phyloP scores from a whole-genome alignment of 352 stramenopile genomes.

The Blastocystis sp. region DNA sequence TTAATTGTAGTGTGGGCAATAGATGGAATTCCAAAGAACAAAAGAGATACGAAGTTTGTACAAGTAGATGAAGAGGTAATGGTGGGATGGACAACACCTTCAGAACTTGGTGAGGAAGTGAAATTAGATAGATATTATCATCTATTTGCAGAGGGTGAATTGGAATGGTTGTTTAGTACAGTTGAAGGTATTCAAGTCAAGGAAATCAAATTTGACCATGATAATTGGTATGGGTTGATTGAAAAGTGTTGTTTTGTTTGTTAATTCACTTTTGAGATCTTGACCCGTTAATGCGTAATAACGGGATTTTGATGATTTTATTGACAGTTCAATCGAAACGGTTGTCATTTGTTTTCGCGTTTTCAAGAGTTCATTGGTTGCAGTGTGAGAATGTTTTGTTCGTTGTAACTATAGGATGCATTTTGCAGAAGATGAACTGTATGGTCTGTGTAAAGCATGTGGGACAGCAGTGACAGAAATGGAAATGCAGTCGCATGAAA shows the following conservation, averaged over 20 bases:
- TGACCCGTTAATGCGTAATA: not conserved
- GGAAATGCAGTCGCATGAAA: not conserved
- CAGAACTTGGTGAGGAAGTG: slow-evolving; percentile 51
- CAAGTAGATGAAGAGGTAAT: slow-evolving; percentile 78
- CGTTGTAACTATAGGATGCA: not conserved
- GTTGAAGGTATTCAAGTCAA: slow-evolving; percentile 10
- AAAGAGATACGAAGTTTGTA: slow-evolving; percentile 1
- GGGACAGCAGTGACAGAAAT: not conserved
- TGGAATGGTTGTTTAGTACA: slow-evolving; percentile 76
- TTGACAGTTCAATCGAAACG: not conserved
- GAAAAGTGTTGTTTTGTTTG: slow-evolving; percentile 37
- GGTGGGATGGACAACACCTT: slow-evolving; percentile 75
- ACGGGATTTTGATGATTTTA: not conserved
- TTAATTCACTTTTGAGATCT: not conserved
- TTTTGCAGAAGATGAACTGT: not conserved
- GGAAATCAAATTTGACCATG: slow-evolving; percentile 62
- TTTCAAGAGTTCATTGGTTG: not conserved
- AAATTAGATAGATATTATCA: slow-evolving; percentile 83
- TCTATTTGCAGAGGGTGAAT: slow-evolving; percentile 79
- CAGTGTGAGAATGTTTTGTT: not conserved
- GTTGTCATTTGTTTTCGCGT: not conserved
- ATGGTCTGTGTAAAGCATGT: slow-evolving; percentile 38
- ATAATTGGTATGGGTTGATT: slow-evolving; percentile 68
- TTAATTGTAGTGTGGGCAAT: slow-evolving; percentile 83
- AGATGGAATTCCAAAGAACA: slow-evolving; percentile 71